These are phyloP conservation scores for Cyberlindnera bimundalis DNA, from an alignment of 805 yeast genomes.

Conservation along the genomic window DNA sequence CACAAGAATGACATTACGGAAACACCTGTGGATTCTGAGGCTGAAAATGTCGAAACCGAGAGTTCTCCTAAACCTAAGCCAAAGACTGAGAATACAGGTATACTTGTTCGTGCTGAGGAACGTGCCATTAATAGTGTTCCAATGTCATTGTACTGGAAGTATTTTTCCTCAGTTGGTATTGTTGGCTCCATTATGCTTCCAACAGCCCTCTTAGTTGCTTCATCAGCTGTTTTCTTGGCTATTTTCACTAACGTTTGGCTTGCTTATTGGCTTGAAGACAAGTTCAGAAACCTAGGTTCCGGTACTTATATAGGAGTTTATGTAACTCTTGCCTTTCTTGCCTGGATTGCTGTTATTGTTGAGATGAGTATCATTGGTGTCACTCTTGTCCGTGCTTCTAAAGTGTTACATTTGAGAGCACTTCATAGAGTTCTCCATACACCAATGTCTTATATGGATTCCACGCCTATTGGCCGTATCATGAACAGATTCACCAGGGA, in stretches of 20 bases:
- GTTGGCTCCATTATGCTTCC: conserved; percentile 37
- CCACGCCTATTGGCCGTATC: conserved; percentile 49
- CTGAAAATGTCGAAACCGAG: background rate
- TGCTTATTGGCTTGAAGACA: conserved; percentile 65
- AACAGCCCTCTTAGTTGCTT: conserved; percentile 4
- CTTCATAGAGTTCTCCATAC: conserved; percentile 55
- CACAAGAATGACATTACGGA: conserved; percentile 20
- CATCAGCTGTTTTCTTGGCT: conserved; percentile 36
- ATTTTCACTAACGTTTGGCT: conserved; percentile 59
- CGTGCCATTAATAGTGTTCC: conserved; percentile 37
- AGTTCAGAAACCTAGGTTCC: conserved; percentile 40
- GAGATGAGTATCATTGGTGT: conserved; percentile 32
- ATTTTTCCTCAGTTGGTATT: conserved; percentile 38
- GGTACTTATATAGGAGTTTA: conserved; percentile 64
- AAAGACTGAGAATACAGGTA: conserved; percentile 2
- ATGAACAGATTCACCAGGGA: conserved; percentile 56
- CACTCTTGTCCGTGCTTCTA: conserved; percentile 11
- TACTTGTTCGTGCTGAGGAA: conserved; percentile 29
- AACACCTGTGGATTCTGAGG: background rate
- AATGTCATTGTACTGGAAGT: conserved; percentile 32
- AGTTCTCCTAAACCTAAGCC: no score
- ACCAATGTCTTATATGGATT: conserved; percentile 78
- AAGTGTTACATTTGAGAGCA: conserved; percentile 42
- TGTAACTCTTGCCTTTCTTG: conserved; percentile 50
- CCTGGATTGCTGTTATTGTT: conserved; percentile 27